Conservation (phyloP, 163 green algal species). For the Chloromonas sp. region DNA sequence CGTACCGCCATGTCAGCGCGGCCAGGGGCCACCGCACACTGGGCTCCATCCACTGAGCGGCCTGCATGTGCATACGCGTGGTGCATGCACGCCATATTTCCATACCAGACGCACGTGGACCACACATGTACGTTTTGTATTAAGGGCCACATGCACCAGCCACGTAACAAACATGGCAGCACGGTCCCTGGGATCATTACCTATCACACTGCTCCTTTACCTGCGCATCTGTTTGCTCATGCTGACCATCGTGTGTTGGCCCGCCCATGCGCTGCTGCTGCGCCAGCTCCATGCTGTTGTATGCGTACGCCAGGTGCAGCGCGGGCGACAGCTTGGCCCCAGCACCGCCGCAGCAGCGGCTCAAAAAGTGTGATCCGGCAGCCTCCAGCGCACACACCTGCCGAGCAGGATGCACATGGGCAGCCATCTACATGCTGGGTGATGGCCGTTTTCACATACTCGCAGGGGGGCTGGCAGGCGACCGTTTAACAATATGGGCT, state of each 20-base stretch:
- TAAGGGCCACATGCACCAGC: no score
- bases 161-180: no score
- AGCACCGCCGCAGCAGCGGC: background rate
- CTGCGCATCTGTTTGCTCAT: background rate
- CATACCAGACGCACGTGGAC: background rate
- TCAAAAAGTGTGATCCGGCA: background rate
- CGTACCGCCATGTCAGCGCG: background rate
- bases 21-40: constrained; percentile 17
- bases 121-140: background rate
- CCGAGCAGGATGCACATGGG: background rate
- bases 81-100: background rate
- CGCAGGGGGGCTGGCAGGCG: no score
- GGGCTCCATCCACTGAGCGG: constrained; percentile 1
- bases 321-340: constrained; percentile 11
- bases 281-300: constrained; percentile 9
- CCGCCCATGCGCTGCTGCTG: background rate
- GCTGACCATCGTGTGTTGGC: background rate
- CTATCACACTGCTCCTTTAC: background rate
- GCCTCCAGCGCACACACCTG: background rate
- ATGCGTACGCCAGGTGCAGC: constrained; percentile 16
- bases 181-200: no score
- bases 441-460: no score
- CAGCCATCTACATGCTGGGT: background rate
- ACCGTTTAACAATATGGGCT: no score
- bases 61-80: background rate